Conservation (phyloP, 2,329 filamentous ascomycete species). For the Paraphaeosphaeria minitans region DNA sequence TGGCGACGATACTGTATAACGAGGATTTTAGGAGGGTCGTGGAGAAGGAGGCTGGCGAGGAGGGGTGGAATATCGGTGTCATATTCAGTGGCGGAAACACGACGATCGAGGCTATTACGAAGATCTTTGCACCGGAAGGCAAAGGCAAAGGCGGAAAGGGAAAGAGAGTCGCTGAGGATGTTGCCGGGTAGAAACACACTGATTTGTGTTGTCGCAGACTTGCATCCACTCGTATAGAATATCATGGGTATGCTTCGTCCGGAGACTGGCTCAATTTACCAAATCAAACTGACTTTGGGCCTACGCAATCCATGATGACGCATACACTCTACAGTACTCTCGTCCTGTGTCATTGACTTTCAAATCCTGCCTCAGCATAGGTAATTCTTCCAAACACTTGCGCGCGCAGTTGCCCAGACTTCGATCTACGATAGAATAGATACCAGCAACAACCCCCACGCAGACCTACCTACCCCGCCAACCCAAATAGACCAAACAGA, state of each 20-base stretch:
- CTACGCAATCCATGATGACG: background rate
- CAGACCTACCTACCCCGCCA: background rate
- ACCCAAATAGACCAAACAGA: background rate
- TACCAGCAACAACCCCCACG: constrained; percentile 2
- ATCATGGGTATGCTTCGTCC: no score
- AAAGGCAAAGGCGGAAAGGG: constrained; percentile 43
- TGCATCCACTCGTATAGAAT: background rate
- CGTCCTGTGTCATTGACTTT: background rate
- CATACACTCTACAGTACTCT: background rate
- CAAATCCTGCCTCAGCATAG: background rate
- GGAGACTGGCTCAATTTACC: no score
- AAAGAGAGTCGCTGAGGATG: constrained; percentile 52
- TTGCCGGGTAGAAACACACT: constrained; percentile 42
- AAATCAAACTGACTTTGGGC: background rate
- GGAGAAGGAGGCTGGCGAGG: constrained; percentile 69
- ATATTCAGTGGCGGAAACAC: constrained; percentile 70
- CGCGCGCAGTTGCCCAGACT: no score
- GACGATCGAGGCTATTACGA: constrained; percentile 64
- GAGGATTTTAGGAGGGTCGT: constrained; percentile 75
- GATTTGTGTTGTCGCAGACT: background rate
- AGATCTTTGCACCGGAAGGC: constrained; percentile 54
- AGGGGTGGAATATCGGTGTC: constrained; percentile 73
- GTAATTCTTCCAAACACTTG: no score
- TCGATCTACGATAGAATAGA: no score
- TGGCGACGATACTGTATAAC: constrained; percentile 83